Base-by-base conservation (phyloP, 495 filamentous ascomycete genomes). In the Corynascus novoguineensis region DNA sequence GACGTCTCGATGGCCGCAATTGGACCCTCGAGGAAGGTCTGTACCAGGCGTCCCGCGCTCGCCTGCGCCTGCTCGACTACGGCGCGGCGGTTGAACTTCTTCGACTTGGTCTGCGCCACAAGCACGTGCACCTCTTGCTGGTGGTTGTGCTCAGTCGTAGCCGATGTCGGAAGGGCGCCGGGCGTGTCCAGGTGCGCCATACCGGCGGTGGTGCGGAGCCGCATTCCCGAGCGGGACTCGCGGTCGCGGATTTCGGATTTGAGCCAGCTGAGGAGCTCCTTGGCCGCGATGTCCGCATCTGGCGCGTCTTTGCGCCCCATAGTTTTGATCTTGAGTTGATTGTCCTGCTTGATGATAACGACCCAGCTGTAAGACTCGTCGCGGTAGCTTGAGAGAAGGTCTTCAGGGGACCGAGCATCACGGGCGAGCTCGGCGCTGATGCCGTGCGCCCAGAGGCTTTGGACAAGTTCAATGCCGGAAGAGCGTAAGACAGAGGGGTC, bases 371-470 rank as follows among this genome's bases (percentile, higher is more conserved):
- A 87, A 17, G 85, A 84, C 52, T 92, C 86, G 42, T 84, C 81
- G 25, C 80, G 73, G 62, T 90, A 84, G 65, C 75, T 80, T 54
- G 88, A 86, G 45, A 87, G 73, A 1, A 95, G 78, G 56, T 90
- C 86, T 73, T 97, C 90, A 0, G 84, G 76, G 4, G 83, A 83
- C n/a, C 84, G 78, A 31, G 80, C 77, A 60, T 92, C 87, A 4
- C 84, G 77, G 19, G 91, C 89, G 10, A 98, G 79, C 73, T 97
- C 93, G n/a, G 95, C 90, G 53, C 83, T 92, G 64, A 96, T 88
- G 57, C 86, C 84, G 63, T 88, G 84, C 19, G 81, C 72, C 89
- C 93, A 97, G 14, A 98, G 80, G 25, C 85, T 82, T 45, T 87
- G 83, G 7, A 96, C 72, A 15, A 97, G 75, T 57, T 86, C 84